Evolutionary conservation across 2,329 filamentous ascomycete species (phyloP).

Genomic region (Diplocarpon rosae): DNA sequence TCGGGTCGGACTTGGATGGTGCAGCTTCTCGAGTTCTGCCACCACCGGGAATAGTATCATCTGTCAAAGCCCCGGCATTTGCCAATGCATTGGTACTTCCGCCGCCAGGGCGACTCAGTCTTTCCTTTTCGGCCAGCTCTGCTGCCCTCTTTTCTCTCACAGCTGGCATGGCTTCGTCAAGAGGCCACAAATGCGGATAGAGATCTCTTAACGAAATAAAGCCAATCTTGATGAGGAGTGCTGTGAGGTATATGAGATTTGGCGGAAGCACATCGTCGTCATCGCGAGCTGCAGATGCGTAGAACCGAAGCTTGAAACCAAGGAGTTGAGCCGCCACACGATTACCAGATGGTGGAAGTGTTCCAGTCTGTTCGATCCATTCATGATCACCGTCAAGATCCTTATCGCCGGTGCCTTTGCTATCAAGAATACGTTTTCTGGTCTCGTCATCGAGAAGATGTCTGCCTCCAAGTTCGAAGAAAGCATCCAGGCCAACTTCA

Average conservation of each 20-base stretch:
- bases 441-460: constrained; percentile 50
- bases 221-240: constrained; percentile 89
- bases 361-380: constrained; percentile 75
- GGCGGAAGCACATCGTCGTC: constrained; percentile 71
- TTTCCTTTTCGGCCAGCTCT: constrained; percentile 70
- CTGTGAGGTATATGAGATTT: constrained; percentile 85
- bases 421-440: constrained; percentile 33
- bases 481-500: constrained; percentile 67
- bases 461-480: constrained; percentile 76
- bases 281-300: constrained; percentile 69
- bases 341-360: constrained; percentile 75
- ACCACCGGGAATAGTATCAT: constrained; percentile 54
- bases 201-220: constrained; percentile 89
- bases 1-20: constrained; percentile 38
- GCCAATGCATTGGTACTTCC: constrained; percentile 70
- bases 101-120: constrained; percentile 56
- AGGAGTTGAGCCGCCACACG: constrained; percentile 86
- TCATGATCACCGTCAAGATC: constrained; percentile 45
- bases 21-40: constrained; percentile 38
- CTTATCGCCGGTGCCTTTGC: constrained; percentile 29
- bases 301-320: constrained; percentile 94
- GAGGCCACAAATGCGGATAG: constrained; percentile 83
- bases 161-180: constrained; percentile 70
- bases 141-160: constrained; percentile 60
- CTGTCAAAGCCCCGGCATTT: constrained; percentile 74